Percentiles rank a stretch among this genome's conserved stretches.
Evolutionary conservation across 805 yeast genomes (phyloP).

Genomic region (Blastobotrys terrestris): DNA sequence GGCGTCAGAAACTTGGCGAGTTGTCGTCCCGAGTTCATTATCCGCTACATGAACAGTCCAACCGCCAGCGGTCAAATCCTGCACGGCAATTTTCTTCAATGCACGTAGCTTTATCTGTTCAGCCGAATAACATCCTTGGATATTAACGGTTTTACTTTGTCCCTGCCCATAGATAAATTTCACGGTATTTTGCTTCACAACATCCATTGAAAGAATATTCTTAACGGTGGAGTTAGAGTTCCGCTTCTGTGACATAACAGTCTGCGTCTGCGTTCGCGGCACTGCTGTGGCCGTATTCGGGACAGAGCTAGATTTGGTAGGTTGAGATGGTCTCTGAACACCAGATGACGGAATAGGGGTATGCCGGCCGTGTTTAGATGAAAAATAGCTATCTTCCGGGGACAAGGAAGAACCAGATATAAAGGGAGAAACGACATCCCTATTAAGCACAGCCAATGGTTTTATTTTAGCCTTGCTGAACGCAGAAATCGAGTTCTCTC

Average conservation of each 20-base stretch:
- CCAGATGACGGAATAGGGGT: not conserved
- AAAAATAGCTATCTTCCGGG: conserved; percentile 11
- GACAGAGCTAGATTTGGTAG: not conserved
- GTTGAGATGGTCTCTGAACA: not conserved
- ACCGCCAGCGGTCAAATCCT: conserved; percentile 18
- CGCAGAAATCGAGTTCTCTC: not conserved
- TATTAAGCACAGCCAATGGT: conserved; percentile 15
- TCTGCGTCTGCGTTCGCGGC: conserved; percentile 9
- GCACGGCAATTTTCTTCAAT: conserved; percentile 40
- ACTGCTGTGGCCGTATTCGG: not conserved
- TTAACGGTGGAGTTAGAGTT: conserved; percentile 16
- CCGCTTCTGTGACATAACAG: conserved; percentile 11
- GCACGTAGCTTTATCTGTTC: conserved; percentile 68
- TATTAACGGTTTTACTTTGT: conserved; percentile 56
- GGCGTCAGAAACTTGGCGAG: conserved; percentile 58
- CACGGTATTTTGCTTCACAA: conserved; percentile 35
- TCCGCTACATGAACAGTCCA: conserved; percentile 46
- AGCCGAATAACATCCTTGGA: conserved; percentile 75
- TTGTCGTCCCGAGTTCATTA: conserved; percentile 45
- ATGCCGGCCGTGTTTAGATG: not conserved
- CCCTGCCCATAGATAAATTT: conserved; percentile 76
- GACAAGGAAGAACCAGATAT: conserved; percentile 3
- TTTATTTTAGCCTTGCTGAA: not conserved
- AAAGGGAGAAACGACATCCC: conserved; percentile 18
- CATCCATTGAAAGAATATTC: conserved; percentile 34